A percentile compares a stretch with the other conserved stretches of the same genome.
These are phyloP conservation scores for Penicillium italicum DNA, from an alignment of 2,329 filamentous ascomycete genomes.

Conservation along the genomic window DNA sequence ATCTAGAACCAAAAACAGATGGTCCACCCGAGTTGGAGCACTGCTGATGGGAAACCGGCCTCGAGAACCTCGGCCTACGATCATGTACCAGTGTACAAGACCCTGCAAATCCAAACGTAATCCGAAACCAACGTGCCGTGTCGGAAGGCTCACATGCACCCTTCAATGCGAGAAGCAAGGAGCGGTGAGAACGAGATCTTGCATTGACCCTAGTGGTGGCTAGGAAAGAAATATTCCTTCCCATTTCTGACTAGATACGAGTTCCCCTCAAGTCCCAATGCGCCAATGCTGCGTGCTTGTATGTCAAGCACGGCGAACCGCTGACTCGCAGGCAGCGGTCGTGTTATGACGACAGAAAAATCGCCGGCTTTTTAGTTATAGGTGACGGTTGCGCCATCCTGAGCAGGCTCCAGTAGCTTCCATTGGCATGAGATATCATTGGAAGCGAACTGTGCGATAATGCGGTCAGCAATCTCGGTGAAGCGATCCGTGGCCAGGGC, in stretches of 20 bases:
- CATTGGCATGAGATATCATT: slow-evolving; percentile 70
- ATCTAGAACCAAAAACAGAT: not conserved
- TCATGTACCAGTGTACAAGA: not conserved
- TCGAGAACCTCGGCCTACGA: not conserved
- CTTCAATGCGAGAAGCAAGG: slow-evolving; percentile 11
- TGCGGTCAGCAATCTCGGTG: slow-evolving; percentile 74
- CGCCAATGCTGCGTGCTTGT: not conserved
- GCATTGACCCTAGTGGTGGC: slow-evolving; percentile 10
- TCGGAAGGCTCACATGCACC: slow-evolving; percentile 11
- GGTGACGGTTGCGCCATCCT: slow-evolving; percentile 52
- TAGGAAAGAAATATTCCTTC: not conserved
- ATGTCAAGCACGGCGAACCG: not conserved
- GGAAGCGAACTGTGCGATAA: slow-evolving; percentile 68
- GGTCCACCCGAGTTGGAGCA: not conserved
- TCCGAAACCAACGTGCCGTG: not conserved
- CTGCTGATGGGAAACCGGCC: not conserved
- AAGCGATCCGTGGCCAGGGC: slow-evolving; percentile 90
- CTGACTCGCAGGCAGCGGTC: not conserved
- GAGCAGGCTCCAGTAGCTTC: slow-evolving; percentile 83
- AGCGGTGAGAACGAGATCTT: slow-evolving; percentile 19
- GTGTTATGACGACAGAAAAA: slow-evolving; percentile 1
- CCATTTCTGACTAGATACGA: not conserved
- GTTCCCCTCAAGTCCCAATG: not conserved
- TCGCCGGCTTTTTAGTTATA: slow-evolving; percentile 12
- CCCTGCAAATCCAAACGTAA: not conserved